Evolutionary conservation across 768 basidiomycete genomes (phyloP), one percentile per base, ranked within the genome.

Genomic region (Kwoniella heveanensis): DNA sequence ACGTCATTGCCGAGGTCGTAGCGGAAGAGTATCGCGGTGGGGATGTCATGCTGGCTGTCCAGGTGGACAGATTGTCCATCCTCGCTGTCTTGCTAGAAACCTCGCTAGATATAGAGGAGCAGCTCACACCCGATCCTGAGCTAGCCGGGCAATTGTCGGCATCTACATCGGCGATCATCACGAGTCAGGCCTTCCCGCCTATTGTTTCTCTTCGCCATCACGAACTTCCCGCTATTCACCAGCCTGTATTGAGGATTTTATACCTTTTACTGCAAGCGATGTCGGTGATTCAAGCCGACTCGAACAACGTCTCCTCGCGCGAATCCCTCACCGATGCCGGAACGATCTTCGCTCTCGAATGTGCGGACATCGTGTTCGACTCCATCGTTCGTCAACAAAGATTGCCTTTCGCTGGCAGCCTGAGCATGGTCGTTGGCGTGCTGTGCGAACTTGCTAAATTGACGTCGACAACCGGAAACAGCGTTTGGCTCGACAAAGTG

Each of bases 41-140:
- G 0, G 88, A 92, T 62, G 89, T 93, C 85, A 90, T 93, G 86
- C 84, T 88, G 0, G 85, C 85, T 0, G 87, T 93, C 17, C 92
- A 97, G 67, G 85, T 86, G 1, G 85, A 88, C 24, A 84, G 91
- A 30, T 80, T 97, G 24, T 84, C 85, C 2, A 83, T 95, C 1
- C 82, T 96, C 1, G 83, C 92, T 24, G 85, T 88, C 0, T 77
- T 94, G 54, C 82, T 92, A n/a, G 90, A 96, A 69, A 83, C 89
- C 2, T 86, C 86, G 0, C 90, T 91, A 87, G 90, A 90, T 74
- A 46, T 53, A 0, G 64, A 72, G 2, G 51, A 65, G 3, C 29
- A 27, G 27, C 63, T 69, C 0, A 47, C 52, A 9, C 85, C 85
- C 1, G 82, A 84, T 0, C 75, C 83, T 6, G 86, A 87, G 66